Evolutionary conservation across 208 protist species (phyloP), one percentile per base, ranked within the genome.

Genomic region (Acanthamoeba royreba): DNA sequence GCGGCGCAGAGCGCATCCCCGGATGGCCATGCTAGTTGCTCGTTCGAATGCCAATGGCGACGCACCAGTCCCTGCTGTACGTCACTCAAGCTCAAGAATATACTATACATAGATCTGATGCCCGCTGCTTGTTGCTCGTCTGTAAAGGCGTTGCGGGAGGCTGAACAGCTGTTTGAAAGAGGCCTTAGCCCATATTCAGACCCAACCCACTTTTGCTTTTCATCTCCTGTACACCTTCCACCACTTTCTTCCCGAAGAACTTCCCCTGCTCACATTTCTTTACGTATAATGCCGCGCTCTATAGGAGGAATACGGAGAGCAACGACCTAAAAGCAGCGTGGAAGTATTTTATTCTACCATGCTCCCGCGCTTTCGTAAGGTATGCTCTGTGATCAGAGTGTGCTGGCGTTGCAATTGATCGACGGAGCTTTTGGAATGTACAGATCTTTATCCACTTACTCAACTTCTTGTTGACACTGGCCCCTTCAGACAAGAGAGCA

Each of bases 361-460:
- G 61, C 63, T 92, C 1, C 87, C 87, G 9, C 40, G 47, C 61
- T 81, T 92, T 35, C 72, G 72, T 28, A 15, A 45, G 40, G 69
- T 79, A 46, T 19, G 55, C 7, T 19, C 55, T 28, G 8, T 4
- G 2, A 7, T 19, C 4, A 9, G 58, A 9, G 58, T n/a, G 58
- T 31, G 58, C 5, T 8, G 13, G 58, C 9, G 58, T 31, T 17
- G 8, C 19, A 13, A 69, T 38, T 7, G 25, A 28, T 28, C 22
- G 9, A 33, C 58, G n/a, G 25, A 58, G 25, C 13, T n/a, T 8
- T 69, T 69, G n/a, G 25, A n/a, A 8, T 69, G 9, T n/a, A 8
- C 38, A 79, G 61, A 28, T 92, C n/a, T 81, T 92, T 42, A 92
- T 92, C 22, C 87, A 92, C 22, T n/a, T 92, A 4, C 63, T 92